Evolutionary conservation across 805 yeast species (phyloP).

Genomic region (Metschnikowia chrysomelidarum): DNA sequence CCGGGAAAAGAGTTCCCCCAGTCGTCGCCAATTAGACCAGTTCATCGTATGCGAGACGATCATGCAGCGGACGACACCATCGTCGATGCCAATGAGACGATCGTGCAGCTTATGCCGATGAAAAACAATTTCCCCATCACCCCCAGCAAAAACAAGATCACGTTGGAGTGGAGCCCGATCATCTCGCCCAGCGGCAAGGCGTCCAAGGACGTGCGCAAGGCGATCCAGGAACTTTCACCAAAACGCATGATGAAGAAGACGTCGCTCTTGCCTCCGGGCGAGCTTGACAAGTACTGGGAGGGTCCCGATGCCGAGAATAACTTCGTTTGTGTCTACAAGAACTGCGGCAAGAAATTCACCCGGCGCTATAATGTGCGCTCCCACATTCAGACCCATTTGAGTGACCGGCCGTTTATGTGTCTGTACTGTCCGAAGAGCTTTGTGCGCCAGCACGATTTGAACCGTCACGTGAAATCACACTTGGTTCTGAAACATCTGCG

Average conservation of each 20-base stretch:
- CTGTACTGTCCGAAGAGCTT: slow-evolving; percentile 75
- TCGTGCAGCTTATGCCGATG: slow-evolving; percentile 40
- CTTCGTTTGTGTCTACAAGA: slow-evolving; percentile 71
- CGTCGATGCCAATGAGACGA: slow-evolving; percentile 38
- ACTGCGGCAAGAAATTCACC: slow-evolving; percentile 80
- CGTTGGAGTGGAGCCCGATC: slow-evolving; percentile 45
- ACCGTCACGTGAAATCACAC: slow-evolving; percentile 88
- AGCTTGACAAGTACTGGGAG: slow-evolving; percentile 75
- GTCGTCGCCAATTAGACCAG: slow-evolving; percentile 12
- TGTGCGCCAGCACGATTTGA: slow-evolving; percentile 92
- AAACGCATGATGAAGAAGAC: slow-evolving; percentile 50
- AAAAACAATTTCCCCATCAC: slow-evolving; percentile 34
- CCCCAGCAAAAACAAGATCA: slow-evolving; percentile 32
- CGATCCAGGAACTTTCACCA: slow-evolving; percentile 45
- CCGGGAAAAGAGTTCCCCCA: slow-evolving; percentile 26
- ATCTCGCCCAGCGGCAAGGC: slow-evolving; percentile 36
- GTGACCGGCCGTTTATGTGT: slow-evolving; percentile 91
- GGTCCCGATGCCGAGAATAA: slow-evolving; percentile 75
- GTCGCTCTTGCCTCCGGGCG: slow-evolving; percentile 84
- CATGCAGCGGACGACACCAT: slow-evolving; percentile 31
- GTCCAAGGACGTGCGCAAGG: slow-evolving; percentile 16
- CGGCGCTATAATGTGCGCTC: slow-evolving; percentile 90
- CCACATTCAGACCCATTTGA: slow-evolving; percentile 93
- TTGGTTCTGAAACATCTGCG: slow-evolving; percentile 59
- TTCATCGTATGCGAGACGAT: slow-evolving; percentile 2